A percentile compares a stretch with the other conserved stretches of the same genome.
phyloP scores from a whole-genome alignment of 1,284 basidiomycete genomes.

The Trametes hirsuta region DNA sequence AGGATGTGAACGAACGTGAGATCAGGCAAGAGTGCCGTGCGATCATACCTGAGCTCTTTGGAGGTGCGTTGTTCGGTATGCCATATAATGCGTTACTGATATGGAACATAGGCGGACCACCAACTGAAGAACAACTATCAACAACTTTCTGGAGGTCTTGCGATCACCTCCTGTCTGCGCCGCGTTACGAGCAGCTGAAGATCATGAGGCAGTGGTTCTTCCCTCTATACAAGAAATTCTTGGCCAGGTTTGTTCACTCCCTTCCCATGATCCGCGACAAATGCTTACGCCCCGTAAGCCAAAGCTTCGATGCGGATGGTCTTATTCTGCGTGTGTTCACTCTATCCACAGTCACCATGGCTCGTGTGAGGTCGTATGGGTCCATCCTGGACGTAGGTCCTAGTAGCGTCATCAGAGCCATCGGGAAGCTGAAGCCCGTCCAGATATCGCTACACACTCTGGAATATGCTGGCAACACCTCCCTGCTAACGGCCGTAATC shows the following conservation, averaged over 20 bases:
- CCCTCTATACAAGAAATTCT: slow-evolving; percentile 59
- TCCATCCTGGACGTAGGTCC: slow-evolving; percentile 65
- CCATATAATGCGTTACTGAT: background rate
- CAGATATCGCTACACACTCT: slow-evolving; percentile 66
- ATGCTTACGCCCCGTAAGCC: slow-evolving; percentile 6
- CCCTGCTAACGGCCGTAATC: slow-evolving; percentile 61
- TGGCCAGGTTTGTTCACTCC: slow-evolving; percentile 44
- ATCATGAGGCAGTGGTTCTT: slow-evolving; percentile 71
- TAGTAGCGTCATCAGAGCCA: background rate
- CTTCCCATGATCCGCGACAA: background rate
- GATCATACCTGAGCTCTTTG: slow-evolving; percentile 68
- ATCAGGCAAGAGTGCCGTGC: slow-evolving; percentile 70
- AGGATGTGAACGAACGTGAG: slow-evolving; percentile 66
- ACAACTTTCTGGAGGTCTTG: slow-evolving; percentile 48
- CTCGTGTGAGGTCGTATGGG: slow-evolving; percentile 62
- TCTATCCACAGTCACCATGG: slow-evolving; percentile 61
- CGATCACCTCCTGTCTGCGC: slow-evolving; percentile 49
- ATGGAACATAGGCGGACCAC: slow-evolving; percentile 34
- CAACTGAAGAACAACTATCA: slow-evolving; percentile 38
- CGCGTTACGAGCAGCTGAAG: slow-evolving; percentile 72
- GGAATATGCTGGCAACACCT: slow-evolving; percentile 49
- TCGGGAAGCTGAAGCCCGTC: slow-evolving; percentile 3
- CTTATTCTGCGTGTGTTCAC: slow-evolving; percentile 51
- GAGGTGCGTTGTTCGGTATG: slow-evolving; percentile 44
- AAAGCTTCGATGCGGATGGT: slow-evolving; percentile 10